phyloP scores from a whole-genome alignment of 306 rosid genomes.

The Cucumis melo region DNA sequence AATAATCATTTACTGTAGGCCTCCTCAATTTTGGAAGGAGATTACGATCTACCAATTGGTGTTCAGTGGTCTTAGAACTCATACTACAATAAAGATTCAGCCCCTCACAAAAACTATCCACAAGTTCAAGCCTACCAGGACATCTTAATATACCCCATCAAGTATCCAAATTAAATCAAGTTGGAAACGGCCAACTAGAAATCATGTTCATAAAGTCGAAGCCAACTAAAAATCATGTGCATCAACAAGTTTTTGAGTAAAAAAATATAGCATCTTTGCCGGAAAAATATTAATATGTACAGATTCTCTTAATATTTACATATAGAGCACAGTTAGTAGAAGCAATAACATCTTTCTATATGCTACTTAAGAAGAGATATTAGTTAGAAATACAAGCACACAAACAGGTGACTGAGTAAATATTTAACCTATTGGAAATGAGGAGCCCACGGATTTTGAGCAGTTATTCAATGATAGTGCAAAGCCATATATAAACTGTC shows the following conservation, averaged over 20 bases:
- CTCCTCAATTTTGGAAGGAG: neutral
- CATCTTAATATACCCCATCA: neutral
- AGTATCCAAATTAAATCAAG: neutral
- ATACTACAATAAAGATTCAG: neutral
- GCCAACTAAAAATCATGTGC: neutral
- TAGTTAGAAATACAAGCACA: neutral
- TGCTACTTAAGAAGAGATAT: neutral
- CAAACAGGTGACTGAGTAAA: neutral
- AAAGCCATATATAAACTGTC: neutral
- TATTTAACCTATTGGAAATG: neutral
- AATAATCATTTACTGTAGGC: neutral
- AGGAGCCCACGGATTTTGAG: neutral
- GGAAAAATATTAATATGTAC: neutral
- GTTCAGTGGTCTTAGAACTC: neutral
- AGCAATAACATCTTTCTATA: neutral
- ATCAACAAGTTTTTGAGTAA: neutral
- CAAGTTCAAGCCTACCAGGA: slow-evolving; percentile 1
- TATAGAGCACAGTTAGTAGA: neutral
- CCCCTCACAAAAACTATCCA: neutral
- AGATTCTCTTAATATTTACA: neutral
- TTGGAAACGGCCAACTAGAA: neutral
- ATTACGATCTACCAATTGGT: neutral
- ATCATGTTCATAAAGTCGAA: neutral
- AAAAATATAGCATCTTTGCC: neutral
- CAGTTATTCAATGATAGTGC: neutral